Evolutionary conservation across 768 basidiomycete species (phyloP), one percentile per base, ranked within the genome.

Genomic region (Termitomyces sp.): DNA sequence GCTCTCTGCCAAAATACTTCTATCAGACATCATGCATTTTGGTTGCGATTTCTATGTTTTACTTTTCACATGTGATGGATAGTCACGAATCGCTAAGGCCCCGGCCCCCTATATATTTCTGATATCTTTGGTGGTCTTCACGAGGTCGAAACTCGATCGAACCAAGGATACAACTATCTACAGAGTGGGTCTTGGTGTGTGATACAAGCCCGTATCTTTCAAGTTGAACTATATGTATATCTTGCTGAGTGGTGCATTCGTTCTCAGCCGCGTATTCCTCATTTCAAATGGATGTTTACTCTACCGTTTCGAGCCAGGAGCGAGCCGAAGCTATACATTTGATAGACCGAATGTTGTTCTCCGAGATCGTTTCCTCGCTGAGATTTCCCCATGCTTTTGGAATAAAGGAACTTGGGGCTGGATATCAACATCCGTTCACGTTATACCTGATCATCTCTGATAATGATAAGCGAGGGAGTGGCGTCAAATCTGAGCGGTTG

Each of bases 361-460:
- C 54, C 62, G 57, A 55, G 51, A 39, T 59, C 22, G 8, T 50
- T 53, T 59, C 44, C 42, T 44, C 48, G 15, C 46, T 52, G 52
- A 57, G 32, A 38, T 61, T 50, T 6, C 22, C n/a, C 63, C 56
- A 42, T 52, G n/a, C 32, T 40, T 58, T 45, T 46, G 61, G 32
- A 52, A 36, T 55, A 13, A 11, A 12, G 40, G 44, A 35, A 32
- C 42, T 38, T 33, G 56, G 12, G 39, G 45, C 39, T 55, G 38
- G 7, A 45, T 15, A 33, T 40, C 7, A 15, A 35, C 50, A 35
- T 3, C 33, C 53, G 11, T 46, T 28, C 50, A 49, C 24, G 32
- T 16, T 58, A 7, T 38, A 33, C 32, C 22, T 59, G 64, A 62
- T 65, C 52, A 59, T 59, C 55, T 57, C 18, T 22, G 55, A 65